Base-by-base conservation (phyloP, 2,329 filamentous ascomycete genomes). In the Botrytis tulipae region DNA sequence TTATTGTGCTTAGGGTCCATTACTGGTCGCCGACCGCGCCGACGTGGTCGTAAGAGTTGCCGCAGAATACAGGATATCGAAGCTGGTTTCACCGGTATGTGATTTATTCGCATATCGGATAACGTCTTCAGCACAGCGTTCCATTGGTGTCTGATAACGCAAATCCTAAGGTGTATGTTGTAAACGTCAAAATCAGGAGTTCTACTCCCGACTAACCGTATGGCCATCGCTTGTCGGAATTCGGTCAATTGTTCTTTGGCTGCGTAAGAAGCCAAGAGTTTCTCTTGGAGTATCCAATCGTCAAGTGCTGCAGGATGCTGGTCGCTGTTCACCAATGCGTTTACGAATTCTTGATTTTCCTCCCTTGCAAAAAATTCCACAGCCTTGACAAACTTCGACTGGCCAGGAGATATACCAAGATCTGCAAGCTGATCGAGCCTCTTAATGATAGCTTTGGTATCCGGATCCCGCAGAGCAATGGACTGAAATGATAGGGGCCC, bases 401-500 rank as follows among this genome's bases (percentile, higher is more conserved):
- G 82, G 6, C 88, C 86, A 42, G 93, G 84, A 0, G 85, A 84
- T 44, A 97, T 92, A 0, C 89, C 89, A 9, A 88, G 84, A 70
- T 85, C 83, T 74, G 87, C 84, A 4, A 97, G 84, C 71, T 89
- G 86, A 40, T 85, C 81, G 40, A 97, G 86, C 46, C 89, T 88
- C 0, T 83, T 80, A 37, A 85, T 79, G n/a, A 96, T 84, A 10
- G 85, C 87, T 46, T 86, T 83, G 0, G 89, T 81, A 16, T 86
- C 86, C 2, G 84, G 81, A 70, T 92, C 88, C 78, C 93, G 87
- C 18, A 92, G 82, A 5, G 91, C 93, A 81, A 97, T 89, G 63
- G 95, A 91, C 76, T 94, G 92, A 32, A 97, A 81, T 6, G 93
- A 92, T 29, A 92, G 83, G 0, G 94, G 91, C 0, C 94, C 94